Conservation (phyloP, 257 asterid species). For the Salvia hispanica region DNA sequence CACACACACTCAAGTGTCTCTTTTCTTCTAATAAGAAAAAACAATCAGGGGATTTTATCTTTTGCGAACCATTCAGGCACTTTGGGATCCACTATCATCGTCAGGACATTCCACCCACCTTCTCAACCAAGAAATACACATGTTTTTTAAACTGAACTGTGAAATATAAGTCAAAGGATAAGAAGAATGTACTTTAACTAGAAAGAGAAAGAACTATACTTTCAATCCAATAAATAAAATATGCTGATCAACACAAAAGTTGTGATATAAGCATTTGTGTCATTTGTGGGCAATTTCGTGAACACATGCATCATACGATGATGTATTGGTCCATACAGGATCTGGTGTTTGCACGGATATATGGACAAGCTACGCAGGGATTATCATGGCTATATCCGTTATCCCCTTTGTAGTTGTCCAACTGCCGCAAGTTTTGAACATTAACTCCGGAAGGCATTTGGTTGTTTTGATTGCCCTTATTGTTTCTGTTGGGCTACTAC, state of each 20-base stretch:
- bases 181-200: background rate
- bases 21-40: background rate
- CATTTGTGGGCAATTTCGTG: background rate
- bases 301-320: conserved; percentile 10
- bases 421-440: conserved; percentile 62
- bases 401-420: conserved; percentile 80
- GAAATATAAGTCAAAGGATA: background rate
- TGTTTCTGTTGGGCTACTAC: conserved; percentile 54
- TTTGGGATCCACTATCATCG: conserved; percentile 4
- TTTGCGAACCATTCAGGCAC: conserved; percentile 2
- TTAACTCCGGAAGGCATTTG: conserved; percentile 66
- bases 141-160: background rate
- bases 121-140: background rate
- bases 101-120: background rate
- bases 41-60: background rate
- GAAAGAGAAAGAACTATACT: conserved; percentile 2
- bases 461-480: conserved; percentile 77
- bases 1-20: background rate
- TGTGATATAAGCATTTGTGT: background rate
- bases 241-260: background rate
- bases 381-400: conserved; percentile 84
- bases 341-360: conserved; percentile 85
- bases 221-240: background rate
- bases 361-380: conserved; percentile 91
- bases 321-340: conserved; percentile 52